These are phyloP conservation scores for Otatea glauca DNA, from an alignment of 176 grass and related monocot species.

Conservation along the genomic window DNA sequence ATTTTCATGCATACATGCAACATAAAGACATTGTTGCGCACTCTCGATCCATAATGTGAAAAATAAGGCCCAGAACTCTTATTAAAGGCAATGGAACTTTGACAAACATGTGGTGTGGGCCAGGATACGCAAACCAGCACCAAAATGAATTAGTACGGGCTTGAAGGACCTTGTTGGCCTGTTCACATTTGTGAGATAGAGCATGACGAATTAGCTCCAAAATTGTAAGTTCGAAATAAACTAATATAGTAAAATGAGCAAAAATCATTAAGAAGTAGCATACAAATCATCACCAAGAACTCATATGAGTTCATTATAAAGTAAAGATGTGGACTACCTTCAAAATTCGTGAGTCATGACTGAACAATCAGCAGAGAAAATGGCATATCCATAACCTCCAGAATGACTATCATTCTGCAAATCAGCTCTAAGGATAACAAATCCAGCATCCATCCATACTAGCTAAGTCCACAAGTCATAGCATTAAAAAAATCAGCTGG, in stretches of 20 bases:
- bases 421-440: background rate
- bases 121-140: background rate
- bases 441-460: background rate
- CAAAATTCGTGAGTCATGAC: background rate
- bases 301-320: background rate
- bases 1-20: background rate
- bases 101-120: background rate
- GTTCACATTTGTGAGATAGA: background rate
- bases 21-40: background rate
- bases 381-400: background rate
- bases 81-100: background rate
- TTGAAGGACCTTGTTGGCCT: background rate
- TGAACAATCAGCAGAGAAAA: background rate
- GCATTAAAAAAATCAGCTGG: background rate
- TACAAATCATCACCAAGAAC: background rate
- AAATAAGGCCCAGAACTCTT: background rate
- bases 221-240: background rate
- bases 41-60: background rate
- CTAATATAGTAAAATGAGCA: background rate
- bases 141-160: background rate
- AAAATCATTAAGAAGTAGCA: background rate
- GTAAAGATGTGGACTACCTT: background rate
- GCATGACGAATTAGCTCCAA: background rate
- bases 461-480: background rate
- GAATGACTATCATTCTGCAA: background rate